phyloP scores from a whole-genome alignment of 257 asterid species.

The Prunella vulgaris region DNA sequence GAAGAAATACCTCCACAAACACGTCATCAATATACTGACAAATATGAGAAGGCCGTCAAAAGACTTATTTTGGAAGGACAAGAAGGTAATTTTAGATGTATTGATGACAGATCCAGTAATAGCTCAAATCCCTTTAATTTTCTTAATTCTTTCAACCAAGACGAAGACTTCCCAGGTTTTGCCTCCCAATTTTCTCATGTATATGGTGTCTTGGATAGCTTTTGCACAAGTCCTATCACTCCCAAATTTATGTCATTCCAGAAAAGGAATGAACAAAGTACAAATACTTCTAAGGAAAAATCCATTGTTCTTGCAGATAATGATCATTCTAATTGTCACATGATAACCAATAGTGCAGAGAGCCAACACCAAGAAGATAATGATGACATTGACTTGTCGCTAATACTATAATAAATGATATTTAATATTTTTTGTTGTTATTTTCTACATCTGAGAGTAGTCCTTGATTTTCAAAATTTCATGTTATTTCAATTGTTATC shows the following conservation, averaged over 20 bases:
- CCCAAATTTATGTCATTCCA: not conserved
- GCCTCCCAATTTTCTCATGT: not conserved
- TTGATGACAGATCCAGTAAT: not conserved
- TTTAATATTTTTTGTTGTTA: not conserved
- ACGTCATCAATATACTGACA: conserved; percentile 27
- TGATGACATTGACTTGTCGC: conserved; percentile 23
- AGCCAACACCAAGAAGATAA: conserved; percentile 17
- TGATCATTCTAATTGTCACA: not conserved
- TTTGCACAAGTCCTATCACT: not conserved
- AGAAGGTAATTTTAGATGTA: not conserved
- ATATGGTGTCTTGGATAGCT: not conserved
- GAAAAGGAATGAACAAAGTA: not conserved
- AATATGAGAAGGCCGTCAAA: conserved; percentile 14
- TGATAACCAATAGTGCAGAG: not conserved
- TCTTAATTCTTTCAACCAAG: conserved; percentile 18
- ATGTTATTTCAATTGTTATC: not conserved
- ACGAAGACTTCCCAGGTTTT: not conserved
- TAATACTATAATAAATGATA: conserved; percentile 16
- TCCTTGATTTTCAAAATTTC: not conserved
- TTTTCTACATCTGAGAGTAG: not conserved
- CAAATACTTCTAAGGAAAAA: conserved; percentile 8
- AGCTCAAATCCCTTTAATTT: conserved; percentile 9
- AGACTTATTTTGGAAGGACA: not conserved
- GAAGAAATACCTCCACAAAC: conserved; percentile 1
- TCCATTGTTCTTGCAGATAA: not conserved